Evolutionary conservation across 306 rosid species (phyloP).

Genomic region (Comarum palustre): DNA sequence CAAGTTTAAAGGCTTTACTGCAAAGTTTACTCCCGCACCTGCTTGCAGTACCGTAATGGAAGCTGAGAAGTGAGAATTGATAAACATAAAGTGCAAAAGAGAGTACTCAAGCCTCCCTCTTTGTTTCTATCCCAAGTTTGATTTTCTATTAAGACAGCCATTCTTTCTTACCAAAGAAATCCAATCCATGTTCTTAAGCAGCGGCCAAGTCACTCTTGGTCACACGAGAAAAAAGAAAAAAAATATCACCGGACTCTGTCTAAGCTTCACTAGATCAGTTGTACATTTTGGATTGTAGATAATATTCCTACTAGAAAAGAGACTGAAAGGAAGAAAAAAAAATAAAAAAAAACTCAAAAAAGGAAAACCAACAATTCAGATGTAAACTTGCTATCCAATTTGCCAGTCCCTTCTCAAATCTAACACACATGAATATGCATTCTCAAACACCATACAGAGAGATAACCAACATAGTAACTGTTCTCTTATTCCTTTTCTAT

Average conservation of each 20-base stretch:
- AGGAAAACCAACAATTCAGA: not conserved
- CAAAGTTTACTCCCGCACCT: too few species aligned
- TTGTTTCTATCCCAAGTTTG: too few species aligned
- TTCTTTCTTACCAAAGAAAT: not conserved
- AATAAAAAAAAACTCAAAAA: not conserved
- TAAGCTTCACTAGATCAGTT: not conserved
- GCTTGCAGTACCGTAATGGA: too few species aligned
- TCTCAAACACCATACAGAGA: not conserved
- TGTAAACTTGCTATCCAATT: not conserved
- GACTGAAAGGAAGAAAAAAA: not conserved
- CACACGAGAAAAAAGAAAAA: not conserved
- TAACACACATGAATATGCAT: not conserved
- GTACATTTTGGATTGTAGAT: not conserved
- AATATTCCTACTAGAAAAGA: not conserved
- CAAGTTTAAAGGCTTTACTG: too few species aligned
- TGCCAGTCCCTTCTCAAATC: not conserved
- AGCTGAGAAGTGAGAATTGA: too few species aligned
- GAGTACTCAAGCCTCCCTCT: too few species aligned
- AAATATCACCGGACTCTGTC: not conserved
- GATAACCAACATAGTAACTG: not conserved
- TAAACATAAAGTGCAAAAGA: too few species aligned
- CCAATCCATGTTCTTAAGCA: not conserved
- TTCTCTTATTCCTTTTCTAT: slow-evolving; percentile 19
- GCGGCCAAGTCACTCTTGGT: not conserved
- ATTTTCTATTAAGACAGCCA: not conserved